These are phyloP conservation scores for Lodderomyces elongisporus DNA, from an alignment of 1,139 yeast species.

Conservation along the genomic window DNA sequence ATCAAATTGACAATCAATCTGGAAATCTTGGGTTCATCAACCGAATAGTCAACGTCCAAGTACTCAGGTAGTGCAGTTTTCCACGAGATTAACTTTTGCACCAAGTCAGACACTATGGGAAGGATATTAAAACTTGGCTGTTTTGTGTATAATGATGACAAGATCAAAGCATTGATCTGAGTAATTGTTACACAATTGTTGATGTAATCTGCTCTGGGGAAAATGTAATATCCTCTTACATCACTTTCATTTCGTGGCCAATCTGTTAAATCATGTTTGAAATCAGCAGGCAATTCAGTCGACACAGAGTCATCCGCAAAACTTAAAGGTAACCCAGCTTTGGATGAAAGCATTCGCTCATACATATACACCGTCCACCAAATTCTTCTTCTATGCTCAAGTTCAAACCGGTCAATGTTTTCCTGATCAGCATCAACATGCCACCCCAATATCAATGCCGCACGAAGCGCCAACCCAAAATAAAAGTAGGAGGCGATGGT, in stretches of 20 bases:
- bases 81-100: slow-evolving; percentile 69
- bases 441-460: slow-evolving; percentile 72
- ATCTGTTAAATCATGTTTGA: slow-evolving; percentile 52
- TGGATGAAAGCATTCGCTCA: slow-evolving; percentile 79
- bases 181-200: slow-evolving; percentile 77
- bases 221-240: slow-evolving; percentile 54
- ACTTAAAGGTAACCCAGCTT: slow-evolving; percentile 78
- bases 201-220: slow-evolving; percentile 77
- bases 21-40: slow-evolving; percentile 52
- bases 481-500: slow-evolving; percentile 78
- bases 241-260: slow-evolving; percentile 50
- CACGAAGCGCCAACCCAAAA: slow-evolving; percentile 72
- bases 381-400: slow-evolving; percentile 74
- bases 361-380: slow-evolving; percentile 95
- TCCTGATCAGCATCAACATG: slow-evolving; percentile 80
- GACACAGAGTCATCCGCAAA: slow-evolving; percentile 76
- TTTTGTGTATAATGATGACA: slow-evolving; percentile 68
- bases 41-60: slow-evolving; percentile 59
- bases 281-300: slow-evolving; percentile 70
- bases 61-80: slow-evolving; percentile 59
- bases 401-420: slow-evolving; percentile 54
- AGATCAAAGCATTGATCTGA: slow-evolving; percentile 70
- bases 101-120: slow-evolving; percentile 69
- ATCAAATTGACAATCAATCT: slow-evolving; percentile 71
- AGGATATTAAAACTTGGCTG: slow-evolving; percentile 71